Conservation (phyloP, 2,329 filamentous ascomycete species). For the Scleromitrula shiraiana region DNA sequence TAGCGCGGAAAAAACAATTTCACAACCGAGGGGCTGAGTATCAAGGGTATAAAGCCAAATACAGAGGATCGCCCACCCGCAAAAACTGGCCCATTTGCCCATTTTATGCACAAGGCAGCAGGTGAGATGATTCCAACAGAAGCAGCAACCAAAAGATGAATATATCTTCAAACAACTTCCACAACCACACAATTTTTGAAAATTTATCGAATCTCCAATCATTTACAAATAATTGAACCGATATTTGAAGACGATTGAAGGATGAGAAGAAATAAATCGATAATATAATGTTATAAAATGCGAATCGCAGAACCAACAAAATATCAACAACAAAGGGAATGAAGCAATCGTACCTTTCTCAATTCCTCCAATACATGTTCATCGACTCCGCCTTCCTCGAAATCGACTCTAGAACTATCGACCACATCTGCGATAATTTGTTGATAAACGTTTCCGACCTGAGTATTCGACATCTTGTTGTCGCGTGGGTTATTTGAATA, state of each 20-base stretch:
- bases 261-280: background rate
- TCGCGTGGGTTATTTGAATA: no score
- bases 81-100: slow-evolving; percentile 14
- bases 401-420: slow-evolving; percentile 85
- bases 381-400: slow-evolving; percentile 92
- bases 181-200: background rate
- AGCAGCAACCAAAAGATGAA: slow-evolving; percentile 1
- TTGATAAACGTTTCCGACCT: slow-evolving; percentile 66
- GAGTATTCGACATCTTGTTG: slow-evolving; percentile 28
- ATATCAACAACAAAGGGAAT: slow-evolving; percentile 1
- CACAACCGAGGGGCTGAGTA: slow-evolving; percentile 19
- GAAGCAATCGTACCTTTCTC: slow-evolving; percentile 58
- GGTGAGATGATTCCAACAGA: background rate
- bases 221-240: background rate
- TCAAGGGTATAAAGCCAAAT: slow-evolving; percentile 30
- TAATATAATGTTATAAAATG: slow-evolving; percentile 2
- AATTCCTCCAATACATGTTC: slow-evolving; percentile 80
- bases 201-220: background rate
- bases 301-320: background rate
- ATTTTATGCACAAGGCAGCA: slow-evolving; percentile 17
- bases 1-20: slow-evolving; percentile 22
- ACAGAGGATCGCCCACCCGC: slow-evolving; percentile 28
- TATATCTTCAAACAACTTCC: background rate
- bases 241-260: background rate
- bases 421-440: slow-evolving; percentile 78